A percentile compares a stretch with the other conserved stretches of the same genome.
Conservation (phyloP, 805 yeast species). For the Maudiozyma turicensis region DNA sequence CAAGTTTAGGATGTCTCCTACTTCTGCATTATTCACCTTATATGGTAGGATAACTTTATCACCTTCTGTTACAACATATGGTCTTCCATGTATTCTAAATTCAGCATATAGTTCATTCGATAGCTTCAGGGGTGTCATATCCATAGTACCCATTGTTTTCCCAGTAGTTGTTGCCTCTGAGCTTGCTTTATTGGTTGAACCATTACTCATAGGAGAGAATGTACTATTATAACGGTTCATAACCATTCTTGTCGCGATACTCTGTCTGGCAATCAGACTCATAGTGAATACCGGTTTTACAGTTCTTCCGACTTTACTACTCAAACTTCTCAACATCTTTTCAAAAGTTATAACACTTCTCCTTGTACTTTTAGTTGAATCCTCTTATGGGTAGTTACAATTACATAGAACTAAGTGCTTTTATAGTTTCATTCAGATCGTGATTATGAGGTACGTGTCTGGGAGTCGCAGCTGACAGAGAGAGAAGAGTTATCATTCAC, state of each 20-base stretch:
- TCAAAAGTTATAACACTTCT: neutral
- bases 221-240: neutral
- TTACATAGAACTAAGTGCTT: too few relatives aligned
- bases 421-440: too few relatives aligned
- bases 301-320: neutral
- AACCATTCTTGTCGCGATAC: neutral
- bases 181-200: too few relatives aligned
- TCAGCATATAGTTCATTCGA: slow-evolving; percentile 72
- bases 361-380: too few relatives aligned
- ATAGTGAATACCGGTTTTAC: neutral
- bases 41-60: slow-evolving; percentile 76
- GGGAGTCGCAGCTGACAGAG: too few relatives aligned
- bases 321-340: neutral
- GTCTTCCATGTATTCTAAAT: slow-evolving; percentile 70
- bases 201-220: neutral
- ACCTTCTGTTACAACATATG: slow-evolving; percentile 84
- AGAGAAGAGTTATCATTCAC: too few relatives aligned
- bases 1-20: slow-evolving; percentile 74
- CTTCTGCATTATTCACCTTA: slow-evolving; percentile 60
- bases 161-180: too few relatives aligned
- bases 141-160: slow-evolving; percentile 16
- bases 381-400: too few relatives aligned
- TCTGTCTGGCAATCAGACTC: too few relatives aligned
- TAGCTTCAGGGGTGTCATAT: slow-evolving; percentile 53
- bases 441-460: too few relatives aligned